Base-by-base conservation (phyloP, 2,329 filamentous ascomycete species). In the Cryphonectria parasitica region DNA sequence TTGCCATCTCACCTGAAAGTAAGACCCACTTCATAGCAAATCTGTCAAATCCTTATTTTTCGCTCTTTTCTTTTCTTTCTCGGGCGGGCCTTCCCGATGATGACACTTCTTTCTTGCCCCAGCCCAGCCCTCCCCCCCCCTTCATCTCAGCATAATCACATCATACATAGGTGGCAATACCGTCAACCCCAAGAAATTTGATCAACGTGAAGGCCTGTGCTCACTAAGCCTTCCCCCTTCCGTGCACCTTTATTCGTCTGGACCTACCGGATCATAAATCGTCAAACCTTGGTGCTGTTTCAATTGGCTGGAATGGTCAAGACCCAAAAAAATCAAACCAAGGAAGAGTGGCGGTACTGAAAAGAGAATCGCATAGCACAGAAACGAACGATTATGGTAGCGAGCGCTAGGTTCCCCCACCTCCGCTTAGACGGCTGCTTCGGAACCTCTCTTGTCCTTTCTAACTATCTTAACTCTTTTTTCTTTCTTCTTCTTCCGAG, bases 1-100 rank as follows among this genome's bases (percentile, higher is more conserved):
- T 56, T 49, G 49, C 64, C 31, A 65, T 60, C n/a, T 39, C 58
- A 56, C 66, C 69, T 54, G 64, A 45, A 45, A 41, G 34, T 34
- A 45, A 58, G 54, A 60, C 63, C 64, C 56, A 69, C 49, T 66
- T 58, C 39, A 41, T n/a, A 25, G 41, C 58, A 52, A 61, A 58
- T 49, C 61, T 39, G n/a, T 45, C 41, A 31, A 36, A 17, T 49
- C 22, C 17, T 2, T 17, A 2, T n/a, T 49, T n/a, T 45, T 45
- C 15, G 2, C n/a, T 49, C 3, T 49, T 10, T 49, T 49, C 19
- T 49, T 41, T 10, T 41, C 10, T 8, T 49, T 15, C 31, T 58
- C 7, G 13, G 56, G 34, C 41, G 66, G 11, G 25, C 56, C 66
- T 54, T 62, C 60, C n/a, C 28, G 45, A 34, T 36, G 28, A 10